Conservation (phyloP, 2,329 filamentous ascomycete species). For the Rhexocercosporidium sp. region DNA sequence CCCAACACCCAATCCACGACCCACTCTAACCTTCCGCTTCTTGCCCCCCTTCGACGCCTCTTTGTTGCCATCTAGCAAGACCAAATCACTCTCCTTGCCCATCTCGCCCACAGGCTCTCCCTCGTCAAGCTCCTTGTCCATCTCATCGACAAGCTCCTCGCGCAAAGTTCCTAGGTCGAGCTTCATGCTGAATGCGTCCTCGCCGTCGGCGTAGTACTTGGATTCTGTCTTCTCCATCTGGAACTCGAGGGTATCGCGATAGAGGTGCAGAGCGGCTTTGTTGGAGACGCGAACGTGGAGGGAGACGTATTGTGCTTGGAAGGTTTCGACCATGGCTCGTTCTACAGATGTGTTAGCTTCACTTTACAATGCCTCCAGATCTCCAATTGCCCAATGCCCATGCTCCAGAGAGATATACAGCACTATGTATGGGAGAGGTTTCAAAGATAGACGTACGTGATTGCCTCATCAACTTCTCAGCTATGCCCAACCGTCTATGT, state of each 20-base stretch:
- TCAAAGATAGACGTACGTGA: slow-evolving; percentile 68
- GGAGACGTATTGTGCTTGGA: slow-evolving; percentile 88
- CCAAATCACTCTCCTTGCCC: slow-evolving; percentile 46
- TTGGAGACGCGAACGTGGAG: slow-evolving; percentile 96
- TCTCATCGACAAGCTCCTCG: slow-evolving; percentile 56
- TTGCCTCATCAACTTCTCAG: slow-evolving; percentile 97
- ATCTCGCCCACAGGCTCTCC: slow-evolving; percentile 73
- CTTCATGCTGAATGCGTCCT: slow-evolving; percentile 94
- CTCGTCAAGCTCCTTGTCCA: slow-evolving; percentile 62
- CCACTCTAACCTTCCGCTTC: slow-evolving; percentile 86
- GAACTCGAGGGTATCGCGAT: slow-evolving; percentile 91
- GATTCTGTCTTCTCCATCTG: slow-evolving; percentile 82
- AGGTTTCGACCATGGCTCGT: slow-evolving; percentile 95
- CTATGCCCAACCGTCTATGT: slow-evolving; percentile 86
- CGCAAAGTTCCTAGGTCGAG: slow-evolving; percentile 73
- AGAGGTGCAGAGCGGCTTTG: slow-evolving; percentile 86
- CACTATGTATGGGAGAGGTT: background rate
- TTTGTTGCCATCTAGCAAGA: slow-evolving; percentile 46
- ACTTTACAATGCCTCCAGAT: background rate
- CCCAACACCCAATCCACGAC: slow-evolving; percentile 77
- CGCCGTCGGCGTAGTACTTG: slow-evolving; percentile 97
- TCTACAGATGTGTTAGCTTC: slow-evolving; percentile 56
- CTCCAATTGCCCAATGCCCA: too few species aligned
- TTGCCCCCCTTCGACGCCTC: slow-evolving; percentile 65
- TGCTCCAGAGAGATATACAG: too few species aligned